Percentiles rank a stretch among this genome's conserved stretches.
Conservation (phyloP, 352 stramenopile genomes). For the Phytophthora citricola region DNA sequence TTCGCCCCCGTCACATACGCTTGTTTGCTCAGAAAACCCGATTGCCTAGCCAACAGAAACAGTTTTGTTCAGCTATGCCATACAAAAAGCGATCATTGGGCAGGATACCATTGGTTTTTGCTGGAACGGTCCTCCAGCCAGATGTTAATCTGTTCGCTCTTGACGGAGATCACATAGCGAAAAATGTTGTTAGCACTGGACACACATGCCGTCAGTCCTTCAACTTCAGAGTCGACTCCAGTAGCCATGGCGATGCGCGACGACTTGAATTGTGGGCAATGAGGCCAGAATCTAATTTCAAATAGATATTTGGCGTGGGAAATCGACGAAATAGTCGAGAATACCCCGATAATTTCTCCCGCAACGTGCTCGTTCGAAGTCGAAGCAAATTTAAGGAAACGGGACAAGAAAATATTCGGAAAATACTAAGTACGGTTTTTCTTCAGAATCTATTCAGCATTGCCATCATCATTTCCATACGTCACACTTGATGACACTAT, state of each 20-base stretch:
- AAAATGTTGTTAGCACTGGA: neutral
- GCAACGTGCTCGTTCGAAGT: no score
- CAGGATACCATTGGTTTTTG: slow-evolving; percentile 26
- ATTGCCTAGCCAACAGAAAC: slow-evolving; percentile 10
- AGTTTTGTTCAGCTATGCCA: neutral
- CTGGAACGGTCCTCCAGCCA: slow-evolving; percentile 17
- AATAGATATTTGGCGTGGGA: no score
- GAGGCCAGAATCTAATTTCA: no score
- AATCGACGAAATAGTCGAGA: no score
- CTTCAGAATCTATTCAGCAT: no score
- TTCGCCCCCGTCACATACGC: slow-evolving; percentile 25
- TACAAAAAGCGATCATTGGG: neutral
- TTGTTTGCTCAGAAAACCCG: slow-evolving; percentile 23
- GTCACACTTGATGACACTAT: slow-evolving; percentile 3
- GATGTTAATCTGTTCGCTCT: slow-evolving; percentile 18
- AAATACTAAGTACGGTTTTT: no score
- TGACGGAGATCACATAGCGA: slow-evolving; percentile 15
- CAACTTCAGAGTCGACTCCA: slow-evolving; percentile 4
- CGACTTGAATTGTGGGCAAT: neutral
- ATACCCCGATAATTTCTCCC: no score
- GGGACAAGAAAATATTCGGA: no score
- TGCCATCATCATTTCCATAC: neutral
- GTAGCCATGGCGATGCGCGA: neutral
- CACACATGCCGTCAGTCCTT: slow-evolving; percentile 7
- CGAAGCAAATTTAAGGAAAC: no score